Evolutionary conservation across 2,329 filamentous ascomycete genomes (phyloP).

Genomic region (Hypoxylon sp.): DNA sequence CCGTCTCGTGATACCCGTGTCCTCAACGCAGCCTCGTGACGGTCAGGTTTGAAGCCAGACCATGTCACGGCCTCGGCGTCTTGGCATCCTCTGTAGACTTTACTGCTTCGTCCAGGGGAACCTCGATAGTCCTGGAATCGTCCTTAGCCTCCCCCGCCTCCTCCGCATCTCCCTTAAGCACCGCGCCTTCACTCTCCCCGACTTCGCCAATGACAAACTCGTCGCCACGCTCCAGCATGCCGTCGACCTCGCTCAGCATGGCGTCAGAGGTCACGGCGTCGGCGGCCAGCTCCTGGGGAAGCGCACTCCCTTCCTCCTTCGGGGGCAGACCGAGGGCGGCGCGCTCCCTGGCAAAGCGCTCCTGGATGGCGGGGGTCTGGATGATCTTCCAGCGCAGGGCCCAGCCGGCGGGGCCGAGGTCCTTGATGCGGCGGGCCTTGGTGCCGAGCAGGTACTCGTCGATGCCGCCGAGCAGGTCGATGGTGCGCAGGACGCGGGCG

Average conservation of each 20-base stretch:
- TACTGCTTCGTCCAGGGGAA: constrained; percentile 48
- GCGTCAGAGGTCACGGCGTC: constrained; percentile 43
- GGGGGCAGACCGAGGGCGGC: constrained; percentile 69
- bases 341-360: constrained; percentile 71
- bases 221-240: constrained; percentile 52
- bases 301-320: constrained; percentile 49
- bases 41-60: not conserved
- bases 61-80: constrained; percentile 2
- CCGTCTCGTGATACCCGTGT: not conserved
- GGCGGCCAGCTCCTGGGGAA: constrained; percentile 39
- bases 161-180: constrained; percentile 49
- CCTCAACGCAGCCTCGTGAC: not conserved
- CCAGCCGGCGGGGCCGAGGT: constrained; percentile 92
- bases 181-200: constrained; percentile 47
- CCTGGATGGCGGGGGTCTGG: constrained; percentile 73
- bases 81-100: not conserved
- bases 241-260: constrained; percentile 50
- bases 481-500: constrained; percentile 72
- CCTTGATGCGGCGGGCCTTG: constrained; percentile 79
- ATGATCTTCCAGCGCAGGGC: constrained; percentile 87
- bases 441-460: constrained; percentile 90
- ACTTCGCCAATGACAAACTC: constrained; percentile 58
- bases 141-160: constrained; percentile 16
- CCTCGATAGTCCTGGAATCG: constrained; percentile 36
- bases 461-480: constrained; percentile 86